These are phyloP conservation scores for Spinellus fusiger DNA, from an alignment of 192 early-diverging fungal genomes.

Conservation along the genomic window DNA sequence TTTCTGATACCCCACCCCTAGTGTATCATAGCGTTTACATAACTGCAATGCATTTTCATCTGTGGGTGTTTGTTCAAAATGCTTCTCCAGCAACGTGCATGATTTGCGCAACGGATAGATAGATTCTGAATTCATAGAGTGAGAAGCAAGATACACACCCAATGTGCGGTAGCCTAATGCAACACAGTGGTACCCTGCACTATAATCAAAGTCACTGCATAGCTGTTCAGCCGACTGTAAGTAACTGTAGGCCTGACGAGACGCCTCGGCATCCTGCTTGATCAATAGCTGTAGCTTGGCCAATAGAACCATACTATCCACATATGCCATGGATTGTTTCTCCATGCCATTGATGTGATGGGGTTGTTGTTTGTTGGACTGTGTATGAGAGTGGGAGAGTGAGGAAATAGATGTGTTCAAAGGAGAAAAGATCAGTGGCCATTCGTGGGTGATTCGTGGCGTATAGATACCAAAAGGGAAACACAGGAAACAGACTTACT, in stretches of 20 bases:
- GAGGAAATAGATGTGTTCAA: background rate
- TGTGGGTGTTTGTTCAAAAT: constrained; percentile 5
- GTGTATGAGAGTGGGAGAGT: background rate
- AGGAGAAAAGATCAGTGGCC: background rate
- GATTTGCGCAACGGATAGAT: constrained; percentile 32
- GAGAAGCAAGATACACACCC: constrained; percentile 35
- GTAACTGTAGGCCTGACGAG: constrained; percentile 22
- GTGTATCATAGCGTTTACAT: constrained; percentile 40
- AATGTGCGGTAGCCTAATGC: constrained; percentile 46
- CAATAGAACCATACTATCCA: constrained; percentile 27
- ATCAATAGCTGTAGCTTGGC: constrained; percentile 14
- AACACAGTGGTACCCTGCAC: constrained; percentile 44
- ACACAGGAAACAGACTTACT: background rate
- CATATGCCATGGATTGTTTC: constrained; percentile 2
- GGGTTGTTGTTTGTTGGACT: background rate
- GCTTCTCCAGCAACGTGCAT: constrained; percentile 28
- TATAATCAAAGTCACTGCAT: constrained; percentile 14
- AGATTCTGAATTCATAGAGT: constrained; percentile 22
- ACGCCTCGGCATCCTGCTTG: background rate
- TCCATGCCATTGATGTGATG: background rate
- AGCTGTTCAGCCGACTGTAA: constrained; percentile 27
- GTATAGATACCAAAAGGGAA: background rate
- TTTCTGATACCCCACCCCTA: constrained; percentile 33
- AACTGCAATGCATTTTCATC: constrained; percentile 28
- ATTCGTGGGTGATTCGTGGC: no score